phyloP scores from a whole-genome alignment of 805 yeast genomes.

The Isabelozyma pseudorhagii region DNA sequence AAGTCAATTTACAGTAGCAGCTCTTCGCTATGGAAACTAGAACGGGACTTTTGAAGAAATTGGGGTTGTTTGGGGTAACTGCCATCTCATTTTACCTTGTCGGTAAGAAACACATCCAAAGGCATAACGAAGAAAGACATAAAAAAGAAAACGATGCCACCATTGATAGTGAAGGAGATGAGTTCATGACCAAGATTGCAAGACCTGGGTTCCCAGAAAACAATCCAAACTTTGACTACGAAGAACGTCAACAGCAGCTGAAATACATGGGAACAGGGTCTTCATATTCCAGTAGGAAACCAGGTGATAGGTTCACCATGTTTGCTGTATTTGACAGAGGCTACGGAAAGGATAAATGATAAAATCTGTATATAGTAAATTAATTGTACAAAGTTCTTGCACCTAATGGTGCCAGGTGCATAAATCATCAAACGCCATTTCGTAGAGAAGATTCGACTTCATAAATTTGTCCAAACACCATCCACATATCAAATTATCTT shows the following conservation, averaged over 20 bases:
- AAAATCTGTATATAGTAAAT: no score
- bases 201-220: slow-evolving; percentile 55
- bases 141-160: slow-evolving; percentile 32
- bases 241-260: slow-evolving; percentile 46
- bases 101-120: slow-evolving; percentile 36
- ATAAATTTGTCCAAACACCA: slow-evolving; percentile 41
- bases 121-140: slow-evolving; percentile 32
- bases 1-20: no score
- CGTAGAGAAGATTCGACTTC: slow-evolving; percentile 36
- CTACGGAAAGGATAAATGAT: slow-evolving; percentile 4
- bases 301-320: slow-evolving; percentile 51
- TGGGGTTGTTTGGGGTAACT: slow-evolving; percentile 26
- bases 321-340: slow-evolving; percentile 20
- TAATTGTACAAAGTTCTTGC: background rate
- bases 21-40: slow-evolving; percentile 29
- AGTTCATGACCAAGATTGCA: slow-evolving; percentile 27
- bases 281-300: slow-evolving; percentile 53
- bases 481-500: slow-evolving; percentile 41
- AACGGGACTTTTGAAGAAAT: slow-evolving; percentile 30
- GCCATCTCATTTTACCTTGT: slow-evolving; percentile 30
- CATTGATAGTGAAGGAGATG: slow-evolving; percentile 25
- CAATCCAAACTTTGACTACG: slow-evolving; percentile 28
- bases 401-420: background rate
- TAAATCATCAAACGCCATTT: slow-evolving; percentile 37
- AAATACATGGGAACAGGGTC: slow-evolving; percentile 68